These are phyloP conservation scores for Durotheca rogersii DNA, from an alignment of 495 filamentous ascomycete genomes.

Conservation along the genomic window DNA sequence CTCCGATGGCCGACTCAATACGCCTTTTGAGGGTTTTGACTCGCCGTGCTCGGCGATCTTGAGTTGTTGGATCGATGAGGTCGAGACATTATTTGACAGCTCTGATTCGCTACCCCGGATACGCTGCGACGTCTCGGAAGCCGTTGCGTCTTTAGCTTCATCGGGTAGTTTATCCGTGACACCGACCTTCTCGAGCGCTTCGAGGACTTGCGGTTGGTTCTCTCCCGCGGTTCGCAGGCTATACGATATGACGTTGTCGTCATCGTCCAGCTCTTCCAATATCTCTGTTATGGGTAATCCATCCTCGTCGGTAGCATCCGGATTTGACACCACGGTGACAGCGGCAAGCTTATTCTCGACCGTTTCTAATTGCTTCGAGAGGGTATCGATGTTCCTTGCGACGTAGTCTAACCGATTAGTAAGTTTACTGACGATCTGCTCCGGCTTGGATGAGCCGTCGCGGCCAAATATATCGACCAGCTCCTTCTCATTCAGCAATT, in stretches of 20 bases:
- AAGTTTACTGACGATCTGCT: constrained; percentile 69
- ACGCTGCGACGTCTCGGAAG: constrained; percentile 13
- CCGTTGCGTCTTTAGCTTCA: not conserved
- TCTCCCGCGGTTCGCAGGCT: constrained; percentile 61
- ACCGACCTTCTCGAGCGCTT: constrained; percentile 70
- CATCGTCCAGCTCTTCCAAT: constrained; percentile 86
- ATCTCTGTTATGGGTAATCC: constrained; percentile 81
- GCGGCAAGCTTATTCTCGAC: constrained; percentile 68
- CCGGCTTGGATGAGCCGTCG: constrained; percentile 45
- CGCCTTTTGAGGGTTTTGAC: not conserved
- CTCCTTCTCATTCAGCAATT: constrained; percentile 53
- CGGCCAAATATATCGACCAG: constrained; percentile 65
- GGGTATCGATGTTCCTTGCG: constrained; percentile 68
- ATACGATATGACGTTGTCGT: constrained; percentile 76
- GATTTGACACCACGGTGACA: constrained; percentile 45
- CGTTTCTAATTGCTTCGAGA: constrained; percentile 66
- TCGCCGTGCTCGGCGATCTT: not conserved
- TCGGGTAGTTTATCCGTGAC: constrained; percentile 52
- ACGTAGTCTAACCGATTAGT: constrained; percentile 84
- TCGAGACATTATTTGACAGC: not conserved
- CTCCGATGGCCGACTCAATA: not conserved
- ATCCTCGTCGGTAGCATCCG: constrained; percentile 58
- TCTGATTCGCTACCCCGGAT: not conserved
- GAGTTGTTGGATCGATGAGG: not conserved
- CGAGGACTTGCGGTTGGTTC: constrained; percentile 59